Percentiles rank a stretch among this genome's conserved stretches.
These are phyloP conservation scores for Amanita phalloides DNA, from an alignment of 768 basidiomycete species.

Conservation along the genomic window DNA sequence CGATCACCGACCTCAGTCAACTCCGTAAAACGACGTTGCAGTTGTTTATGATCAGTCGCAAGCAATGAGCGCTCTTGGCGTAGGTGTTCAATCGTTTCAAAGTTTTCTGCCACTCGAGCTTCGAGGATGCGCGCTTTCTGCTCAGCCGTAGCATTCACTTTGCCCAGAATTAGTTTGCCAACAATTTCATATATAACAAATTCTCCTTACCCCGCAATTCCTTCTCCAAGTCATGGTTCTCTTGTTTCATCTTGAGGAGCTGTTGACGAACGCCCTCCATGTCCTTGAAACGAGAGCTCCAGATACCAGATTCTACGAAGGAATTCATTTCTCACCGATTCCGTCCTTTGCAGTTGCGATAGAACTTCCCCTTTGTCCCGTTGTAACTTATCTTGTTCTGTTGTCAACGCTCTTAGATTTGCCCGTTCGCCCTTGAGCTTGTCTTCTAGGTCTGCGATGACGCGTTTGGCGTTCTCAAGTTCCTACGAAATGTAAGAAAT, in stretches of 20 bases:
- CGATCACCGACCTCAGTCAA: constrained; percentile 47
- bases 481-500: constrained; percentile 35
- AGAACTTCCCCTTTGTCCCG: constrained; percentile 57
- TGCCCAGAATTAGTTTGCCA: background rate
- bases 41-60: constrained; percentile 55
- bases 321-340: constrained; percentile 40
- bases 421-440: constrained; percentile 64
- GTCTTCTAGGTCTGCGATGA: constrained; percentile 59
- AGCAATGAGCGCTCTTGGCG: constrained; percentile 70
- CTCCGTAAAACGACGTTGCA: constrained; percentile 59
- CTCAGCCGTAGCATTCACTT: constrained; percentile 58
- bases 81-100: constrained; percentile 59
- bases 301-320: background rate
- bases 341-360: constrained; percentile 56
- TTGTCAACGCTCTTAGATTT: constrained; percentile 48
- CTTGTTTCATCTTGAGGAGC: constrained; percentile 57
- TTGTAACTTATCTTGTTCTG: constrained; percentile 51
- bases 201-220: constrained; percentile 54
- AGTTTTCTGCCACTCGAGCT: constrained; percentile 56
- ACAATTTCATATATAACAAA: background rate
- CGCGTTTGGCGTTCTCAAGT: constrained; percentile 52
- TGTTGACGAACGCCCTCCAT: constrained; percentile 71
- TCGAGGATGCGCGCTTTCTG: constrained; percentile 66
- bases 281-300: constrained; percentile 33
- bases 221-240: constrained; percentile 62